phyloP scores from a whole-genome alignment of 768 basidiomycete genomes.

The Termitomyces bulborhizus region DNA sequence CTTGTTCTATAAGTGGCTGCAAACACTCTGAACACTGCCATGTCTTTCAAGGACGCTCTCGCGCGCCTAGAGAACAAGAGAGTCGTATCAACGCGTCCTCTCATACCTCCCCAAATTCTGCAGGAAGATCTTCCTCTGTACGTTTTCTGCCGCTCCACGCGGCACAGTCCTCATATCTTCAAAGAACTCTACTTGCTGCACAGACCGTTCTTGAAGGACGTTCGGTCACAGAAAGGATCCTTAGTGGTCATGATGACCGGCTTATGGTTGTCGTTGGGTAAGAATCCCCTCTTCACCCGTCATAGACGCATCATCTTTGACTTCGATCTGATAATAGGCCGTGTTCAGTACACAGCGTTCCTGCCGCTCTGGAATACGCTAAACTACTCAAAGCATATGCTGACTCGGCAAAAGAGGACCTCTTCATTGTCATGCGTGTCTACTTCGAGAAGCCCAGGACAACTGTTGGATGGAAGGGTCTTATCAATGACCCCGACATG shows the following conservation, averaged over 20 bases:
- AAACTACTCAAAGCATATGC: constrained; percentile 74
- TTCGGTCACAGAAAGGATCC: constrained; percentile 66
- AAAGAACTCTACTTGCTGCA: constrained; percentile 70
- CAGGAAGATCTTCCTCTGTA: constrained; percentile 91
- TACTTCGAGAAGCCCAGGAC: constrained; percentile 98
- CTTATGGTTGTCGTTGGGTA: constrained; percentile 89
- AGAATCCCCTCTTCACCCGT: constrained; percentile 16
- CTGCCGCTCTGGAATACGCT: constrained; percentile 86
- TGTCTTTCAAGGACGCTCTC: constrained; percentile 76
- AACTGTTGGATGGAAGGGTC: constrained; percentile 97
- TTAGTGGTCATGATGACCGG: constrained; percentile 87
- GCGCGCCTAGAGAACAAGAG: constrained; percentile 80
- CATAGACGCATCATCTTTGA: not conserved
- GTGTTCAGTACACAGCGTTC: constrained; percentile 90
- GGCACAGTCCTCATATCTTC: constrained; percentile 5
- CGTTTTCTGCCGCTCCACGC: constrained; percentile 18
- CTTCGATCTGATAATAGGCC: constrained; percentile 42
- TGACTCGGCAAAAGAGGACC: constrained; percentile 72
- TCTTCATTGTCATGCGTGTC: constrained; percentile 95
- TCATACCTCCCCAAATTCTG: constrained; percentile 93
- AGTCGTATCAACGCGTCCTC: constrained; percentile 79
- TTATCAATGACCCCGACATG: constrained; percentile 96
- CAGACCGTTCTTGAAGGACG: constrained; percentile 89
- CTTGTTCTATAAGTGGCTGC: constrained; percentile 34
- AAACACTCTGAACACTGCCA: constrained; percentile 44